Conservation (phyloP, 208 protist species). For the Wallacemonas sp. region DNA sequence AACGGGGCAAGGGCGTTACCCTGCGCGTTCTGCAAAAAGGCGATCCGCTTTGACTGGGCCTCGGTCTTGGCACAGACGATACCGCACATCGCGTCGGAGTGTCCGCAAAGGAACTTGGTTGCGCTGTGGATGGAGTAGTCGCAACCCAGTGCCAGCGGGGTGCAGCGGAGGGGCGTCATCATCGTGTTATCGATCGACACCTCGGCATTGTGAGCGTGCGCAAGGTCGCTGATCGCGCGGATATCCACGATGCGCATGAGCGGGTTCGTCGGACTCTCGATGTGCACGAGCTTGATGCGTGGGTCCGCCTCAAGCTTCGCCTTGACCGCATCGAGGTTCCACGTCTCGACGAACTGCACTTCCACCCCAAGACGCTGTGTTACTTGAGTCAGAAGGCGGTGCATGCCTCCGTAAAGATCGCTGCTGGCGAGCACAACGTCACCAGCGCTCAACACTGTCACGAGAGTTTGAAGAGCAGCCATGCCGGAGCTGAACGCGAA, state of each 20-base stretch:
- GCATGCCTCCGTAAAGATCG: constrained; percentile 95
- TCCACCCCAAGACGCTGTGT: constrained; percentile 61
- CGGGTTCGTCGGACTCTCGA: constrained; percentile 96
- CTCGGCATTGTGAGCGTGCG: constrained; percentile 63
- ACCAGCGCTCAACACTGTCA: constrained; percentile 69
- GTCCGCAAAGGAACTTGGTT: constrained; percentile 97
- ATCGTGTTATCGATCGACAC: constrained; percentile 97
- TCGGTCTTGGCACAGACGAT: constrained; percentile 65
- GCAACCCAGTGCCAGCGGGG: constrained; percentile 92
- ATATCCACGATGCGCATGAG: constrained; percentile 93
- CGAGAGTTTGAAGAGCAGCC: constrained; percentile 81
- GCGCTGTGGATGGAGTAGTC: constrained; percentile 95
- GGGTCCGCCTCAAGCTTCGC: constrained; percentile 33
- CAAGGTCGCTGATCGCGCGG: constrained; percentile 64
- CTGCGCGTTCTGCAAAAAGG: constrained; percentile 92
- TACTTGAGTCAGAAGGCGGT: constrained; percentile 89
- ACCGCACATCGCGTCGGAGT: constrained; percentile 94
- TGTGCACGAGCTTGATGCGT: constrained; percentile 84
- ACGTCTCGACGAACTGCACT: constrained; percentile 89
- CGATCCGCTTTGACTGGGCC: constrained; percentile 60
- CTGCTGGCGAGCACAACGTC: constrained; percentile 80
- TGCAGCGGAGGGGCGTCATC: constrained; percentile 94
- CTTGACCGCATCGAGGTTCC: constrained; percentile 57
- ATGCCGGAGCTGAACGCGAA: constrained; percentile 90
- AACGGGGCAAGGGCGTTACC: constrained; percentile 93